Base-by-base conservation (phyloP, 2,329 filamentous ascomycete genomes). In the Aspergillus uvarum region DNA sequence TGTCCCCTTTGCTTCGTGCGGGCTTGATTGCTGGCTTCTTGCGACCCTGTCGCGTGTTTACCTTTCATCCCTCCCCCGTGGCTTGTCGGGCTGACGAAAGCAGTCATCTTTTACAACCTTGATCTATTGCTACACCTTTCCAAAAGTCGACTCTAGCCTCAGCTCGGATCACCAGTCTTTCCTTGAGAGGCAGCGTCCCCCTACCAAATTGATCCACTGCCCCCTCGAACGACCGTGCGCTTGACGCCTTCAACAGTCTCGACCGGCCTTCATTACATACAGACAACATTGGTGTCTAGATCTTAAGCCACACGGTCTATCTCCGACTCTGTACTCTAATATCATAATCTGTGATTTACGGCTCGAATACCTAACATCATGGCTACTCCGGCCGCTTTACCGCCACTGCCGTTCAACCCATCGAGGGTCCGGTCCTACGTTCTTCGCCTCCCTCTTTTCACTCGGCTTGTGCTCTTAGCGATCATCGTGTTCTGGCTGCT, bases 401-500 rank as follows among this genome's bases (percentile, higher is more conserved):
- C 81, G 72, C 72, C 82, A 71, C 67, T 83, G 68, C 81, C 84
- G 59, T 88, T 96, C 77, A 93, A 88, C 77, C 86, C 89, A 32
- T 76, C 83, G 62, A 87, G 91, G 67, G 83, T 92, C 68, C 89
- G 91, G 65, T 91, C 90, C 8, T 97, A 96, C 74, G 71, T 96
- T 65, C 82, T 91, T 61, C 88, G 92, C 52, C 82, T 98, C n/a
- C 94, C 95, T 38, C 82, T 98, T 1, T 92, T 95, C 73, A 97
- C 95, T 26, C 87, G 93, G 54, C 76, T 84, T 19, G 83, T 92
- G 14, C 74, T 92, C 21, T 70, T 87, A 4, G 77, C 88, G 49
- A 90, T 96, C 59, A 70, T 89, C 32, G 78, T 81, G 12, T 83
- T 91, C 63, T 96, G 89, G 86, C 68, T 91, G 38, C 80, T 88